Conservation (phyloP, 1,284 basidiomycete genomes). For the Cutaneotrichosporon spelunceum region DNA sequence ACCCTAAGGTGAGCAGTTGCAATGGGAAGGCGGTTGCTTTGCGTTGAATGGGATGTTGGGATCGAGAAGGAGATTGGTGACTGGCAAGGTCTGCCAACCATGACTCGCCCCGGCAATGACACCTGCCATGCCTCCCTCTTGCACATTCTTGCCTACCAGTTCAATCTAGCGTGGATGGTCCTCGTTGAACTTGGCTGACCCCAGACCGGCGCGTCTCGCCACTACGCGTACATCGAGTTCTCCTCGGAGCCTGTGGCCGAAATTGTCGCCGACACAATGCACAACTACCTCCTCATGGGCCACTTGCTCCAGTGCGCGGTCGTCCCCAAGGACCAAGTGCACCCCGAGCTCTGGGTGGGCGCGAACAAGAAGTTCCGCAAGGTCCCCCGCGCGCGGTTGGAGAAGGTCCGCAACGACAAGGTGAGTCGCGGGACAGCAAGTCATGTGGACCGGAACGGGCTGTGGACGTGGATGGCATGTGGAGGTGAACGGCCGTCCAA, state of each 20-base stretch:
- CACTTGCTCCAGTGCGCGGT: constrained; percentile 84
- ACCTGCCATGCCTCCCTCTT: too few species aligned
- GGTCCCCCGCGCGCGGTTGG: constrained; percentile 71
- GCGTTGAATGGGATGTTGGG: too few species aligned
- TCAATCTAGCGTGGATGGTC: too few species aligned
- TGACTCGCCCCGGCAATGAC: not conserved
- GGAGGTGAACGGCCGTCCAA: too few species aligned
- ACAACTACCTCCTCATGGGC: constrained; percentile 95
- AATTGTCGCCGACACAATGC: constrained; percentile 97
- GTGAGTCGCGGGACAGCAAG: constrained; percentile 53
- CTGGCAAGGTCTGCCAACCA: too few species aligned
- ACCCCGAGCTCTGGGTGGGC: constrained; percentile 94
- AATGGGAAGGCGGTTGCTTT: not conserved
- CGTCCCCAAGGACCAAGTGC: constrained; percentile 80
- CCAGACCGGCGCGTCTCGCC: constrained; percentile 90
- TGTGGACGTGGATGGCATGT: not conserved
- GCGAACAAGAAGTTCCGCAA: constrained; percentile 85
- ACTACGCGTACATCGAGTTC: constrained; percentile 97
- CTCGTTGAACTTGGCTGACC: not conserved
- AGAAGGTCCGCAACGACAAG: constrained; percentile 74
- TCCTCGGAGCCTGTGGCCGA: constrained; percentile 80
- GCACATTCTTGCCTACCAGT: too few species aligned
- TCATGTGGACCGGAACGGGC: not conserved
- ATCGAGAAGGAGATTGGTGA: too few species aligned
- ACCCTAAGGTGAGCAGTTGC: constrained; percentile 68